A percentile compares a stretch with the other conserved stretches of the same genome.
phyloP scores from a whole-genome alignment of 1,284 basidiomycete species.

The Kwoniella shivajii region DNA sequence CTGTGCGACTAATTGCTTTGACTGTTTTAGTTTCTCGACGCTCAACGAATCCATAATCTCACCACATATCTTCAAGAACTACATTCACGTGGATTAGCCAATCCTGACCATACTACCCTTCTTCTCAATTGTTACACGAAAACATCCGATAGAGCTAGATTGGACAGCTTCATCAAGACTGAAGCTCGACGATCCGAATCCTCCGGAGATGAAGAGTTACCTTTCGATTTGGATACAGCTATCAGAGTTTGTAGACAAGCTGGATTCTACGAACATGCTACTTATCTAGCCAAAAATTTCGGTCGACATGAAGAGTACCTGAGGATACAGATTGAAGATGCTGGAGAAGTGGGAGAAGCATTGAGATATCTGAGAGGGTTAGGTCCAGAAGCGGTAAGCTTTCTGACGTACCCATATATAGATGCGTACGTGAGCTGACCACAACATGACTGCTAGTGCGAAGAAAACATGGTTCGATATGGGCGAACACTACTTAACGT shows the following conservation, averaged over 20 bases:
- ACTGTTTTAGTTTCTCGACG: conserved; percentile 79
- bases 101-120: conserved; percentile 94
- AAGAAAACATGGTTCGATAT: conserved; percentile 79
- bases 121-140: conserved; percentile 96
- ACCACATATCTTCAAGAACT: conserved; percentile 95
- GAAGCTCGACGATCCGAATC: conserved; percentile 61
- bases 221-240: conserved; percentile 95
- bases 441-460: conserved; percentile 51
- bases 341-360: conserved; percentile 78
- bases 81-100: conserved; percentile 84
- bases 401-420: neutral
- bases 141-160: conserved; percentile 81
- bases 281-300: conserved; percentile 90
- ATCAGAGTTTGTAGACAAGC: conserved; percentile 96
- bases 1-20: neutral
- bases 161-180: conserved; percentile 90
- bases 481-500: conserved; percentile 79
- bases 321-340: conserved; percentile 92
- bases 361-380: conserved; percentile 76
- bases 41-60: conserved; percentile 91
- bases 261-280: conserved; percentile 92
- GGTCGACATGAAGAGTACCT: conserved; percentile 89
- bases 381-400: conserved; percentile 71
- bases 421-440: neutral
- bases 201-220: conserved; percentile 67